Conservation (phyloP, 2,329 filamentous ascomycete species). For the Exophiala aquamarina region DNA sequence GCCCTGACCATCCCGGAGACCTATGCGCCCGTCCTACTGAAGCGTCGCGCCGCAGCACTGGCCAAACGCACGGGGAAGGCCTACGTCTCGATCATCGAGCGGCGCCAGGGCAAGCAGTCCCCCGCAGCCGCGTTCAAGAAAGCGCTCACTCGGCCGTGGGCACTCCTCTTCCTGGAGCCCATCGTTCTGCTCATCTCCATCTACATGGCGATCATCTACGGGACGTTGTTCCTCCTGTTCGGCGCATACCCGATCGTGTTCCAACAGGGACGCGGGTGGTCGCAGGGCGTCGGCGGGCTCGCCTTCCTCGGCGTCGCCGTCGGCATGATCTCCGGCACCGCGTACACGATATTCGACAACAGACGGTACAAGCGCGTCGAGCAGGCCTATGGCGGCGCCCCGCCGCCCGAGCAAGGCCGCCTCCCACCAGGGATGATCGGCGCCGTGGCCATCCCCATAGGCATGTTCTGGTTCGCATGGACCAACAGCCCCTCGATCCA, state of each 20-base stretch:
- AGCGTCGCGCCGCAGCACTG: conserved; percentile 51
- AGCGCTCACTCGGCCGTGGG: conserved; percentile 63
- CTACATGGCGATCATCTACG: conserved; percentile 43
- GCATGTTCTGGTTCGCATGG: conserved; percentile 69
- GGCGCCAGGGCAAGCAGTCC: conserved; percentile 32
- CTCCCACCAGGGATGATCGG: conserved; percentile 60
- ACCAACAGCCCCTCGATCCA: conserved; percentile 58
- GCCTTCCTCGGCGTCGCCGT: conserved; percentile 66
- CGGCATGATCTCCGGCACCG: conserved; percentile 39
- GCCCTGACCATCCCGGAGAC: conserved; percentile 58
- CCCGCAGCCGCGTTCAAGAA: conserved; percentile 52
- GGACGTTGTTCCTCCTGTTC: conserved; percentile 58
- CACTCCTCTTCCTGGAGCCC: conserved; percentile 67
- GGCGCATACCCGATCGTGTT: conserved; percentile 67
- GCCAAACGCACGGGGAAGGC: conserved; percentile 54
- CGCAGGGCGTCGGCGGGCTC: conserved; percentile 58
- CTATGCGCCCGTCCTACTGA: conserved; percentile 54
- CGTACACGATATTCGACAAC: conserved; percentile 43
- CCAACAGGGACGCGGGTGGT: conserved; percentile 59
- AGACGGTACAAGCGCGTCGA: conserved; percentile 39
- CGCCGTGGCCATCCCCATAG: conserved; percentile 61
- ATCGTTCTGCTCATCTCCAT: conserved; percentile 65
- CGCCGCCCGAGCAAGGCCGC: conserved; percentile 64
- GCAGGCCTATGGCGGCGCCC: conserved; percentile 53
- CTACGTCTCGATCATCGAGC: conserved; percentile 55